Percentiles rank a stretch among this genome's conserved stretches.
Evolutionary conservation across 495 filamentous ascomycete genomes (phyloP).

Genomic region (Viridothelium virens): DNA sequence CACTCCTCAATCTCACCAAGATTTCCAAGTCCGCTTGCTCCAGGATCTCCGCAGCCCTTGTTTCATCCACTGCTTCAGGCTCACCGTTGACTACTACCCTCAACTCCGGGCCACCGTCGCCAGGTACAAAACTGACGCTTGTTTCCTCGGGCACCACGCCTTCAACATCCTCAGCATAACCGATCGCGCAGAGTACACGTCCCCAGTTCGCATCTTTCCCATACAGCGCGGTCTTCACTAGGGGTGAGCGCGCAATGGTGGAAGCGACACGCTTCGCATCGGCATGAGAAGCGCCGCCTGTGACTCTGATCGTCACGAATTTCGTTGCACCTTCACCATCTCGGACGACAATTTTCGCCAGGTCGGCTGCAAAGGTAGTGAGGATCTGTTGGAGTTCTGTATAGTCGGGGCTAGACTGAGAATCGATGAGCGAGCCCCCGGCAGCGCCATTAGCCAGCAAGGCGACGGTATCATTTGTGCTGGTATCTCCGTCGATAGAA

Average conservation of each 20-base stretch:
- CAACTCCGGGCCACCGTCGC: conserved; percentile 70
- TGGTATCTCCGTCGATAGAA: conserved; percentile 91
- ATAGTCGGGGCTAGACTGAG: conserved; percentile 49
- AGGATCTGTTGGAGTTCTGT: conserved; percentile 58
- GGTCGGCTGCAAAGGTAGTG: conserved; percentile 67
- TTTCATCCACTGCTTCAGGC: conserved; percentile 87
- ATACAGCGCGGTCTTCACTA: conserved; percentile 96
- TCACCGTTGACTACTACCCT: conserved; percentile 85
- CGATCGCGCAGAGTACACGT: conserved; percentile 88
- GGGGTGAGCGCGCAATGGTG: conserved; percentile 83
- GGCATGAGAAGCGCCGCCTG: conserved; percentile 55
- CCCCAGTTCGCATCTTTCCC: conserved; percentile 98
- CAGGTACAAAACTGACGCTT: conserved; percentile 84
- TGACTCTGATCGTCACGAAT: conserved; percentile 88
- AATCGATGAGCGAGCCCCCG: conserved; percentile 45
- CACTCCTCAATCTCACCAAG: conserved; percentile 34
- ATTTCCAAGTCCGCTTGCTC: conserved; percentile 58
- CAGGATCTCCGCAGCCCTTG: conserved; percentile 74
- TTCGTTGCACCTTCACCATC: conserved; percentile 98
- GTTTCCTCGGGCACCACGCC: conserved; percentile 71
- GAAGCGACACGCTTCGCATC: conserved; percentile 57
- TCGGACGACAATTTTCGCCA: conserved; percentile 87
- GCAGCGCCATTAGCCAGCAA: conserved; percentile 91
- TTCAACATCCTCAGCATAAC: conserved; percentile 58
- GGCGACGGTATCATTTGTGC: conserved; percentile 93